phyloP scores from a whole-genome alignment of 495 filamentous ascomycete genomes.

The Bryoglossum gracile region DNA sequence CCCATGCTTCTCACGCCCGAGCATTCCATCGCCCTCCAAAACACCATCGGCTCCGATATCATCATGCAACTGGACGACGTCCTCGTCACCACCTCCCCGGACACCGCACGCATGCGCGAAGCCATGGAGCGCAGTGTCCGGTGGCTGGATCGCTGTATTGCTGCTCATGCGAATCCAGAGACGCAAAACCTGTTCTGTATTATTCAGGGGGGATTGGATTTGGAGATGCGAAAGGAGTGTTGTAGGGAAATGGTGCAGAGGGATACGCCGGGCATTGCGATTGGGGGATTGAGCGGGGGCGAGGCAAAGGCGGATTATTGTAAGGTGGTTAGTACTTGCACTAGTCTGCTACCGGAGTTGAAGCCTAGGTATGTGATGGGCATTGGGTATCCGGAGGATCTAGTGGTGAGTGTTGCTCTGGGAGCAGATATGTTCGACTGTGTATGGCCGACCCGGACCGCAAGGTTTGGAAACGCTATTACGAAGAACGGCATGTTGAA shows the following conservation, averaged over 20 bases:
- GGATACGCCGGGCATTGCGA: conserved; percentile 92
- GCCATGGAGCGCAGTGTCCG: conserved; percentile 94
- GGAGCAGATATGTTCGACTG: conserved; percentile 99
- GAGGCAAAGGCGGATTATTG: conserved; percentile 53
- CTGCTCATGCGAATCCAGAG: conserved; percentile 75
- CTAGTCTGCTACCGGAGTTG: conserved; percentile 70
- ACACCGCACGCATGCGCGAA: conserved; percentile 76
- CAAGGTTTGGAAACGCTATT: conserved; percentile 91
- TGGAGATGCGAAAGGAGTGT: conserved; percentile 81
- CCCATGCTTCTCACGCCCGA: conserved; percentile 98
- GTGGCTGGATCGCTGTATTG: conserved; percentile 97
- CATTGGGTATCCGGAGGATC: conserved; percentile 92
- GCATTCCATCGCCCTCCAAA: conserved; percentile 93
- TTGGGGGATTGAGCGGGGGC: conserved; percentile 88
- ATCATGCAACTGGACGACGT: conserved; percentile 99
- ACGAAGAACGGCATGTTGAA: conserved; percentile 76
- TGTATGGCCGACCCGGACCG: conserved; percentile 95
- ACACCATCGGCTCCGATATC: conserved; percentile 95
- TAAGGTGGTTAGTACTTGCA: conserved; percentile 74
- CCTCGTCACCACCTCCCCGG: conserved; percentile 88
- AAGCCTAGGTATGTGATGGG: conserved; percentile 99
- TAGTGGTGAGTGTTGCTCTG: conserved; percentile 83
- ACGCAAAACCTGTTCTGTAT: conserved; percentile 97
- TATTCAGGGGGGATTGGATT: conserved; percentile 89
- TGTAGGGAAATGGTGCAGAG: conserved; percentile 83